Base-by-base conservation (phyloP, 805 yeast species). In the Isabelozyma pseudorhagii region DNA sequence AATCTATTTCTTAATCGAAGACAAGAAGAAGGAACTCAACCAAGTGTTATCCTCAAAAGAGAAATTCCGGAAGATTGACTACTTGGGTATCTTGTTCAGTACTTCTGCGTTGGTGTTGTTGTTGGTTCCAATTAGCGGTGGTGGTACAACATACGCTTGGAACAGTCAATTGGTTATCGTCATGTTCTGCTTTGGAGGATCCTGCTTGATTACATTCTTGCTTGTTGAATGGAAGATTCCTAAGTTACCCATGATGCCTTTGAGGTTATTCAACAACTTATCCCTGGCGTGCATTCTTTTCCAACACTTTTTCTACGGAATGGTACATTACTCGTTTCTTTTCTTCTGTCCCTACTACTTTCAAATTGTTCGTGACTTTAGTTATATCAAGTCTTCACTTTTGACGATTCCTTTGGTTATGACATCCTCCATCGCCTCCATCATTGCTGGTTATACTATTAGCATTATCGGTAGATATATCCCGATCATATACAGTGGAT, bases 371-470 rank as follows among this genome's bases (percentile, higher is more conserved):
- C 56, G 59, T 31, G 63, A 57, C 5, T 49, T 51, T 25, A 53
- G 58, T 14, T 47, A 62, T 5, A 53, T 66, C 47, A 56, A 53
- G 14, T 46, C 64, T 0, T 58, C 67, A 4, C 41, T 58, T 8
- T 50, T 63, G 36, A 47, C 61, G 21, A 44, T 63, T 8, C 63
- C 68, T 18, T 66, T 43, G 40, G 77, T 50, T 59, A 50, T 64
- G 7, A 59, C 56, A 49, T 82, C 64, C 53, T 67, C 83, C 1
- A 39, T 67, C 0, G 52, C 65, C 44, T 77, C 85, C 5, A 63
- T 74, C 1, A 45, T 67, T 11, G 67, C 76, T 0, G 87, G 87
- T 0, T 58, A 61, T 39, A 45, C 77, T 21, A 75, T 81, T 18
- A 62, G 78, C 2, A 59, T 52, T 10, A 64, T 68, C 1, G 77